phyloP scores from a whole-genome alignment of 164 flowering plant genomes.

The Taxillus chinensis region DNA sequence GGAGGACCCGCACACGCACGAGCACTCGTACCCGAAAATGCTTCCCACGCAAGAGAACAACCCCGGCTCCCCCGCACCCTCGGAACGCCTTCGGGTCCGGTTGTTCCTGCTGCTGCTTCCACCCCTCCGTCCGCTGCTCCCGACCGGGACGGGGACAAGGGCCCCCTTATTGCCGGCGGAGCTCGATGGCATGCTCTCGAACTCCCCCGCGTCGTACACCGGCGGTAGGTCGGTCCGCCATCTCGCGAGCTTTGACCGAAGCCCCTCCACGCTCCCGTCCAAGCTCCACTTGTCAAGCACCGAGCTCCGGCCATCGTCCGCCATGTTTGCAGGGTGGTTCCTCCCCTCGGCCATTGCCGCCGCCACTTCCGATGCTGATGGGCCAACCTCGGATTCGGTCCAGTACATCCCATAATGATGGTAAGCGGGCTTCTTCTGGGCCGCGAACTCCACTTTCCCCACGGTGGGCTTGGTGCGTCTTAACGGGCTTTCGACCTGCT shows the following conservation, averaged over 20 bases:
- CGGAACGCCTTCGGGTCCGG: conserved; percentile 18
- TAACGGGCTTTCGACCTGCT: too few relatives aligned
- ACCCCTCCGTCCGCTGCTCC: background rate
- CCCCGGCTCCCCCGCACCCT: conserved; percentile 23
- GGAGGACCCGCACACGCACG: conserved; percentile 32
- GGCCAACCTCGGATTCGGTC: conserved; percentile 17
- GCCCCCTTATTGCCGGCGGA: background rate
- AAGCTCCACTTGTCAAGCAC: conserved; percentile 27
- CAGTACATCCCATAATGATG: conserved; percentile 11
- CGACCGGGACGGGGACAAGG: background rate
- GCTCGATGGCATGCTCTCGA: conserved; percentile 14
- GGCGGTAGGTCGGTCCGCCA: conserved; percentile 71
- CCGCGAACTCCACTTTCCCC: too few relatives aligned
- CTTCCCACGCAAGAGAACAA: conserved; percentile 71
- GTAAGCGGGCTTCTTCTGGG: too few relatives aligned
- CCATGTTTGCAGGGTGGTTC: background rate
- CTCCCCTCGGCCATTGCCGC: conserved; percentile 8
- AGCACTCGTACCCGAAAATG: conserved; percentile 53
- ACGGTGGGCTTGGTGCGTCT: too few relatives aligned
- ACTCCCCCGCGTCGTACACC: conserved; percentile 30
- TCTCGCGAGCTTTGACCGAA: conserved; percentile 47
- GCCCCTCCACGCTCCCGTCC: conserved; percentile 49
- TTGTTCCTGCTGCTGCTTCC: too few relatives aligned
- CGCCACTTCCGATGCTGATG: conserved; percentile 3
- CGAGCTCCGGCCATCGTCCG: conserved; percentile 14